Base-by-base conservation (phyloP, 805 yeast species). In the Wickerhamiella parazyma region DNA sequence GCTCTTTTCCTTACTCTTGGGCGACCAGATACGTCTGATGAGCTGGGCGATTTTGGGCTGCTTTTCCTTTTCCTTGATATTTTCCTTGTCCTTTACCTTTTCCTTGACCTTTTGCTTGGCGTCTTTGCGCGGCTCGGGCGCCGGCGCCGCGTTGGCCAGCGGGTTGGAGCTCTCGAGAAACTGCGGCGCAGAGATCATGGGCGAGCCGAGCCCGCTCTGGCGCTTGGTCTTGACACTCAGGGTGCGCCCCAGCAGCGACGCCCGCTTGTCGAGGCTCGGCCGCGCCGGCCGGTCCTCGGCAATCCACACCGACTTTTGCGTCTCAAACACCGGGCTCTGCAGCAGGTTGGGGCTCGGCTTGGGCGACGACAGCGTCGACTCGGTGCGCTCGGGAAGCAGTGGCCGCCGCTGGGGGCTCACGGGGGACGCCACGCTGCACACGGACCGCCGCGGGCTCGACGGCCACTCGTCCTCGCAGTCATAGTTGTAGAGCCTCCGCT, bases 181-280 rank as follows among this genome's bases (percentile, higher is more conserved):
- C 19, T 40, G 37, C 7, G 43, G 43, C 7, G 43, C 22, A 4
- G 37, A 22, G 12, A 40, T 40, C 21, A 20, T 10, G 12, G 38
- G 29, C n/a, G 29, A 25, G 3, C 21, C 26, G 26, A 40, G 26
- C 35, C 19, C 33, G 7, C 28, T 31, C 31, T 12, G 24, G 16
- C 22, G 18, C n/a, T 14, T 11, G 14, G 22, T 25, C 2, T 24
- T 31, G 17, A 40, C 38, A 4, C 36, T 19, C n/a, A 21, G 16
- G 33, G 24, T 33, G 25, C 43, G 38, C 22, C 43, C 43, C n/a
- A 40, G 21, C 20, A 40, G 22, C 21, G 43, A 40, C 24, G 36
- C n/a, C 25, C 43, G 37, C 26, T 40, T 22, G 9, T 36, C 20
- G 16, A 28, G 31, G 16, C 31, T 28, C 16, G 31, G 31, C 31